Evolutionary conservation across 257 asterid genomes (phyloP), one percentile per base, ranked within the genome.

Genomic region (Thymus mandschuricus): DNA sequence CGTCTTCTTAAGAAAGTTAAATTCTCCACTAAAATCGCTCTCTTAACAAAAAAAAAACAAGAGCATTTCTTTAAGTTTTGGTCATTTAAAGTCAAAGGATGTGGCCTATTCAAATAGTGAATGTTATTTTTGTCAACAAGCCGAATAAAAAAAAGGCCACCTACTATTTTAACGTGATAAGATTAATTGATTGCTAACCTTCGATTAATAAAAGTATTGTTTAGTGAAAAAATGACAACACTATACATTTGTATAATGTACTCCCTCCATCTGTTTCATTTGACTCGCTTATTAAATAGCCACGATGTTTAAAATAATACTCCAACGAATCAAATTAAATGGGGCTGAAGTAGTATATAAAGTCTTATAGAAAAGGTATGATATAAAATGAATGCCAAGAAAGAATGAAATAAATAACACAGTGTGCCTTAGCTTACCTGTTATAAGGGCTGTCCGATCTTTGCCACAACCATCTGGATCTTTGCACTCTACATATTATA

Each of bases 401-500:
- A 41, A 54, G 60, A 21, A 54, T 11, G 59, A 21, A 8, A 3
- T 45, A n/a, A 21, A 21, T 21, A 0, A 21, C 21, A 21, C 21
- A 21, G 21, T 21, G 21, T 21, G 21, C 21, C 21, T 21, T 21
- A 21, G 21, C 31, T 64, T 65, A 70, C 96, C 98, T 76, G 95
- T 93, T 59, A 90, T 90, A n/a, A 92, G 95, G 27, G 88, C 89
- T 27, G 91, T 81, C 50, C 78, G 79, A 60, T 84, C 69, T 29
- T 74, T 72, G 51, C 81, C 83, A 74, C 98, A 92, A 29, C 92
- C 95, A 69, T 89, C 74, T 29, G 87, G 85, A 74, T 90, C 81
- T 69, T 69, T 69, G 78, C 97, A 90, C 74, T 76, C 96, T 88
- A 89, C 77, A 48, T 27, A 49, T 60, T 8, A 3, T 3, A 35